Evolutionary conservation across 306 rosid species (phyloP).

Genomic region (Quercus dentata): DNA sequence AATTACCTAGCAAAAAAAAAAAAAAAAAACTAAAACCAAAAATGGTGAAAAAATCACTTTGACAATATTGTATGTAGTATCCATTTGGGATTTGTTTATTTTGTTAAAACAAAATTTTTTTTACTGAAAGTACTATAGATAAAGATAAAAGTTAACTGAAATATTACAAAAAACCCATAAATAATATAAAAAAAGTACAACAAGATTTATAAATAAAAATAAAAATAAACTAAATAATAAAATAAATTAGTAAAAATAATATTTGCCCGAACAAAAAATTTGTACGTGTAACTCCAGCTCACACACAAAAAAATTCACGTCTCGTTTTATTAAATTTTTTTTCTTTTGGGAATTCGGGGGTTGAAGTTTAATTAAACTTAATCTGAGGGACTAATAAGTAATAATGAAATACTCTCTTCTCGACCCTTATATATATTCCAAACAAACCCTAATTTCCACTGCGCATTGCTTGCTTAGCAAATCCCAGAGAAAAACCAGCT

Average conservation of each 20-base stretch:
- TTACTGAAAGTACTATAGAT: too few species aligned
- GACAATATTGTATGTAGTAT: too few species aligned
- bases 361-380: neutral
- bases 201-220: fast-evolving
- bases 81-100: fast-evolving
- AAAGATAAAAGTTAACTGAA: fast-evolving
- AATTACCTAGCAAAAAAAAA: too few species aligned
- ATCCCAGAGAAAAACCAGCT: too few species aligned
- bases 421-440: neutral
- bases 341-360: neutral
- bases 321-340: too few species aligned
- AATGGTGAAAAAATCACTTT: too few species aligned
- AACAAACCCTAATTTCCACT: neutral
- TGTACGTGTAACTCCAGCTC: too few species aligned
- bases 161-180: fast-evolving
- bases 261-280: fast-evolving
- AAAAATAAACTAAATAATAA: too few species aligned
- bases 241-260: fast-evolving
- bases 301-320: too few species aligned
- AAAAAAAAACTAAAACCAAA: too few species aligned
- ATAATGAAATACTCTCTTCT: neutral
- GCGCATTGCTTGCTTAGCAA: neutral
- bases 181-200: fast-evolving
- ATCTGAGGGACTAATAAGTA: neutral
- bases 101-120: too few species aligned